Evolutionary conservation across 208 protist genomes (phyloP).

Genomic region (Naegleria fowleri): DNA sequence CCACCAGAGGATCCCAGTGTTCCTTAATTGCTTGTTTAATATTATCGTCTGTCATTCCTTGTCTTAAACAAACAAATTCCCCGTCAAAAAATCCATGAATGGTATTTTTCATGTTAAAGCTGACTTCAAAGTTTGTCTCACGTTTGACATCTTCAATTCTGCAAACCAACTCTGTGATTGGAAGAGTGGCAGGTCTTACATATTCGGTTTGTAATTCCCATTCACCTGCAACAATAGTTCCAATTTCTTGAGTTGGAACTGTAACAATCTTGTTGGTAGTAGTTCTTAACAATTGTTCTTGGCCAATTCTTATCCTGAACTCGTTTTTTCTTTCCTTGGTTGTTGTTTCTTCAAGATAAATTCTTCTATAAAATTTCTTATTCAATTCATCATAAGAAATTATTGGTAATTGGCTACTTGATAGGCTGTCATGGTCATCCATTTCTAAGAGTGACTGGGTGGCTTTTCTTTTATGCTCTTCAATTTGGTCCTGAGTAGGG

Average conservation of each 20-base stretch:
- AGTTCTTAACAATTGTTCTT: neutral
- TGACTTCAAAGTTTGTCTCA: neutral
- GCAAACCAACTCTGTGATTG: neutral
- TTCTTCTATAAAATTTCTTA: neutral
- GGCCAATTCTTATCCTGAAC: neutral
- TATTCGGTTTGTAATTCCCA: neutral
- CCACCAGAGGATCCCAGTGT: neutral
- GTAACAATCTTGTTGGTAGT: neutral
- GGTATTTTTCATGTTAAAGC: neutral
- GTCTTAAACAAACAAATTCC: neutral
- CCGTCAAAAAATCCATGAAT: constrained; percentile 10
- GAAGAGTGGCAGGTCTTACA: constrained; percentile 7
- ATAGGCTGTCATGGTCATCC: neutral
- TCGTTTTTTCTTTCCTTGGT: neutral
- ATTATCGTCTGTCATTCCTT: neutral
- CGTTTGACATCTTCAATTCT: neutral
- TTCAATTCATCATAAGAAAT: neutral
- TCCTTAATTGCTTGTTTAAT: neutral
- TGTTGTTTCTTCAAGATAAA: neutral
- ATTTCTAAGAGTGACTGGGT: neutral
- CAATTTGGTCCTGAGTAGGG: neutral
- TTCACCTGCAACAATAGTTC: neutral
- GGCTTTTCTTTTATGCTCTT: neutral
- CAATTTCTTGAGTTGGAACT: neutral
- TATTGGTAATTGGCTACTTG: neutral